phyloP scores from a whole-genome alignment of 2,329 filamentous ascomycete genomes.

The Graphiopsis chlorocephala region DNA sequence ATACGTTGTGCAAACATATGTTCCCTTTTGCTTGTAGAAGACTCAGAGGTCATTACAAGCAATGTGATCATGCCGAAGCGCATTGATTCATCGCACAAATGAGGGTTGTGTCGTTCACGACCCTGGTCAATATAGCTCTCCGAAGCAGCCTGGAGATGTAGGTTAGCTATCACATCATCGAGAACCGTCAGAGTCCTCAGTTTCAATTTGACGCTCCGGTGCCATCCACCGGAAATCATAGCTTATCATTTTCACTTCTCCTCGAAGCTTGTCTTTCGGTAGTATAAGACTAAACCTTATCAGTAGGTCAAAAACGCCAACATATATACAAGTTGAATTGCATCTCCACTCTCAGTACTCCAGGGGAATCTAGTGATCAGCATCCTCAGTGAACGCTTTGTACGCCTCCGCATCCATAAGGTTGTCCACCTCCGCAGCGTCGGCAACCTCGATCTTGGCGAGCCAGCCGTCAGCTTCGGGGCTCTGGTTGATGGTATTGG shows the following conservation, averaged over 20 bases:
- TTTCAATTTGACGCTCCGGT: not conserved
- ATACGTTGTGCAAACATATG: not conserved
- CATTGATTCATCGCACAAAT: not conserved
- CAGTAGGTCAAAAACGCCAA: not conserved
- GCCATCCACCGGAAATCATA: not conserved
- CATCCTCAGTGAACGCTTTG: constrained; percentile 66
- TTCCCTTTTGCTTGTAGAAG: too few relatives aligned
- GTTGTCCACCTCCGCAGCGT: constrained; percentile 66
- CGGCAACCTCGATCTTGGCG: constrained; percentile 76
- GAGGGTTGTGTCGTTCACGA: not conserved
- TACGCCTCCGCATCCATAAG: constrained; percentile 80
- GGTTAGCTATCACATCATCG: not conserved
- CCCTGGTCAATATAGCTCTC: not conserved
- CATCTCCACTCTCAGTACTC: not conserved
- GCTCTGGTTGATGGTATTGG: constrained; percentile 81
- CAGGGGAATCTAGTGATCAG: constrained; percentile 15
- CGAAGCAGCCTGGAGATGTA: not conserved
- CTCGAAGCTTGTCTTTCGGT: not conserved
- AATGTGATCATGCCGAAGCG: not conserved
- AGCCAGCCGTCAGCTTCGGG: constrained; percentile 93
- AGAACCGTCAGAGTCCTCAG: not conserved
- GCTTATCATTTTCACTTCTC: not conserved
- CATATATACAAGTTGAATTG: constrained; percentile 16
- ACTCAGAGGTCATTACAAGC: too few relatives aligned
- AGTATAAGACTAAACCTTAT: not conserved